Evolutionary conservation across 1,284 basidiomycete genomes (phyloP).

Genomic region (Dichomitus squalens): DNA sequence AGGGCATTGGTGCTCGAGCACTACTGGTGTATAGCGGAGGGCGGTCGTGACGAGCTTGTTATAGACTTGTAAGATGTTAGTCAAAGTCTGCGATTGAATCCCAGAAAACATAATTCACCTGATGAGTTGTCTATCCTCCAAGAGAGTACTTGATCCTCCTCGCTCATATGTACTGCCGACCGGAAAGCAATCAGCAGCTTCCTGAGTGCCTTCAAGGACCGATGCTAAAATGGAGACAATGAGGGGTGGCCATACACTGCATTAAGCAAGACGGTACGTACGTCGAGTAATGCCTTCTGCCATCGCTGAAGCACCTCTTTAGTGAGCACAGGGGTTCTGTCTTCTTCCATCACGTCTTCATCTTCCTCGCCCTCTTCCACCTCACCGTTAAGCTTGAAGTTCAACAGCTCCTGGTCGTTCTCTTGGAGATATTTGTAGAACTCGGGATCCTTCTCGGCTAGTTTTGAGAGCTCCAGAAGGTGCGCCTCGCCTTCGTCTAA

Average conservation of each 20-base stretch:
- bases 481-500: slow-evolving; percentile 74
- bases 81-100: background rate
- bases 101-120: slow-evolving; percentile 46
- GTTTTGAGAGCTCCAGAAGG: slow-evolving; percentile 82
- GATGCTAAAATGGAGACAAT: slow-evolving; percentile 57
- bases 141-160: slow-evolving; percentile 75
- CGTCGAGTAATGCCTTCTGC: slow-evolving; percentile 92
- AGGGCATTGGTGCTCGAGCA: slow-evolving; percentile 87
- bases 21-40: slow-evolving; percentile 89
- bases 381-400: slow-evolving; percentile 59
- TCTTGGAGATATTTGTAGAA: slow-evolving; percentile 98
- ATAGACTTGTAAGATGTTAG: slow-evolving; percentile 62
- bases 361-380: slow-evolving; percentile 46
- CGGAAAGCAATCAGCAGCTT: slow-evolving; percentile 90
- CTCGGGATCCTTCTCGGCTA: slow-evolving; percentile 95
- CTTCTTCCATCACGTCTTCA: slow-evolving; percentile 43
- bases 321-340: slow-evolving; percentile 68
- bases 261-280: slow-evolving; percentile 35
- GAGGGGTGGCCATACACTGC: background rate
- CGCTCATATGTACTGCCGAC: slow-evolving; percentile 87
- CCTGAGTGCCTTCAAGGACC: slow-evolving; percentile 83
- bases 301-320: slow-evolving; percentile 77
- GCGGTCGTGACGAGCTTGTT: slow-evolving; percentile 90
- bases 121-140: slow-evolving; percentile 83
- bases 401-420: slow-evolving; percentile 88